Evolutionary conservation across 768 basidiomycete genomes (phyloP).

Genomic region (Amanita molliuscula): DNA sequence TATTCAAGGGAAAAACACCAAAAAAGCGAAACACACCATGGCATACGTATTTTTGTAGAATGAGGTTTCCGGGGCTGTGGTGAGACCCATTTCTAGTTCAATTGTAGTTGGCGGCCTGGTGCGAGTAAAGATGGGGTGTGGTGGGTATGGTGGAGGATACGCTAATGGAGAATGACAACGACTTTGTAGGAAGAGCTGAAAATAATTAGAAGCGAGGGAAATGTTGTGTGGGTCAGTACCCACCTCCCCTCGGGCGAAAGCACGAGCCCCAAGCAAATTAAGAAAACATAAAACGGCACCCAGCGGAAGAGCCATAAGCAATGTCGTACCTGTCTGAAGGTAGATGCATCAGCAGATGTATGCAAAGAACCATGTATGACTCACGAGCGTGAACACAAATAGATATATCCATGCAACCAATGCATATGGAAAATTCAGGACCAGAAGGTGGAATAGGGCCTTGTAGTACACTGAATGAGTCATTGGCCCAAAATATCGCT

Average conservation of each 20-base stretch:
- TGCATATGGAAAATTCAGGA: slow-evolving; percentile 74
- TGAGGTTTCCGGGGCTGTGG: slow-evolving; percentile 41
- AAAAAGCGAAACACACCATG: slow-evolving; percentile 43
- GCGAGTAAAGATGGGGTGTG: slow-evolving; percentile 68
- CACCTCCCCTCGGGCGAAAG: slow-evolving; percentile 65
- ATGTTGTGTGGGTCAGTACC: neutral
- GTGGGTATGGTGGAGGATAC: slow-evolving; percentile 54
- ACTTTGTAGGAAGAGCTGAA: slow-evolving; percentile 55
- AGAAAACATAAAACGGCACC: slow-evolving; percentile 73
- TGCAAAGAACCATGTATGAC: slow-evolving; percentile 13
- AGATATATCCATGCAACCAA: slow-evolving; percentile 70
- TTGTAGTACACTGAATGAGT: slow-evolving; percentile 45
- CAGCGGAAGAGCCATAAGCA: slow-evolving; percentile 69
- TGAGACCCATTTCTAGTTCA: slow-evolving; percentile 38
- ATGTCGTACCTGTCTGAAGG: slow-evolving; percentile 61
- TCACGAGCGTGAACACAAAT: slow-evolving; percentile 72
- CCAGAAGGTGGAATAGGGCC: slow-evolving; percentile 56
- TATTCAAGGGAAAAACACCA: neutral
- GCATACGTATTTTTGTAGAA: slow-evolving; percentile 78
- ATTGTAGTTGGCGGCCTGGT: slow-evolving; percentile 34
- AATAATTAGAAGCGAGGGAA: neutral
- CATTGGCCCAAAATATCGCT: slow-evolving; percentile 58
- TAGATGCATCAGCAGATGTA: neutral
- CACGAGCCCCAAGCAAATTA: slow-evolving; percentile 62
- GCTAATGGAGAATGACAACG: slow-evolving; percentile 60